Base-by-base conservation (phyloP, 805 yeast species). In the Metschnikowia hibisci region DNA sequence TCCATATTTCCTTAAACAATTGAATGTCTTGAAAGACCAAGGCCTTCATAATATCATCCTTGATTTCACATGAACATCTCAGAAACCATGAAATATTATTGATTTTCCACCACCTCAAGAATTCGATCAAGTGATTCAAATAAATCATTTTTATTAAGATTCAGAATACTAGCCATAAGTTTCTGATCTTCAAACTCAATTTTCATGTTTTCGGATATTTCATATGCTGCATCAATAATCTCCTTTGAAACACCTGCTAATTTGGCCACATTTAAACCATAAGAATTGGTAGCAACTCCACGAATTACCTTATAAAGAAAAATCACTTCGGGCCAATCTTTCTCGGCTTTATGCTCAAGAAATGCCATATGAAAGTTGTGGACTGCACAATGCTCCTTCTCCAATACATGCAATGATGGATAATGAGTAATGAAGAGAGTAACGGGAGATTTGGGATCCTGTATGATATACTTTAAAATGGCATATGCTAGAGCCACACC, bases 361-460 rank as follows among this genome's bases (percentile, higher is more conserved):
- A 69, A 86, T 14, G 84, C 89, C 88, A 89, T 82, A 53, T 84
- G 88, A 61, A 72, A 83, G 55, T 83, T 84, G 15, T 68, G 68
- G 9, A 83, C 80, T 2, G 47, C 50, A 1, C 65, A 65, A 46
- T 63, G 70, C 23, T 58, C 58, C 3, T 63, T 52, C 31, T 77
- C 79, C 29, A 84, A 69, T 14, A 68, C 64, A 43, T 81, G 76
- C 32, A 89, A 64, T 14, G 78, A 71, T 5, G 90, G 89, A 54
- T 81, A 89, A 62, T 89, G 97, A 0, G 97, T 89, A 28, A 90
- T 85, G 61, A 88, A 89, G 32, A 89, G 64, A 0, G 84, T 76
- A 44, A 85, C 66, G 0, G 90, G 82, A 20, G 53, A 53, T n/a
- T 39, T 33, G 2, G 48, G 40, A 34, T 58, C 58, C 25, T 55